A percentile compares a stretch with the other conserved stretches of the same genome.
Conservation (phyloP, 2,329 filamentous ascomycete species). For the Diaporthe vexans region DNA sequence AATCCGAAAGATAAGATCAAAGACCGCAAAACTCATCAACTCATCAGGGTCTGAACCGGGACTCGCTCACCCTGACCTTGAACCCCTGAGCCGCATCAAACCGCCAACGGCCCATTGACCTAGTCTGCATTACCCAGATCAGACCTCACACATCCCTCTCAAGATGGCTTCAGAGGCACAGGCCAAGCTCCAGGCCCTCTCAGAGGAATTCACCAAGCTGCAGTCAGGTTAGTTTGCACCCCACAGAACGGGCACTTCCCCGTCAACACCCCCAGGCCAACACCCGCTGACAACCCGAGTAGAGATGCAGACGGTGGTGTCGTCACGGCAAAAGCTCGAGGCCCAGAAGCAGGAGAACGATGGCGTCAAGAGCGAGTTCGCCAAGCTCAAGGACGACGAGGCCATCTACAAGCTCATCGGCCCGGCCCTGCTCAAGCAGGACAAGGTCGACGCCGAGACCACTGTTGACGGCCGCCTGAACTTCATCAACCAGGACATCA, state of each 20-base stretch:
- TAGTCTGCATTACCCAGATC: background rate
- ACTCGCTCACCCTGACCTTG: background rate
- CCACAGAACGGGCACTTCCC: background rate
- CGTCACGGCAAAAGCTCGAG: conserved; percentile 90
- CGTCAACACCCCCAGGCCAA: background rate
- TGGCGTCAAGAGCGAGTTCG: conserved; percentile 92
- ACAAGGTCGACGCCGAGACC: conserved; percentile 89
- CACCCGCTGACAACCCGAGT: conserved; percentile 21
- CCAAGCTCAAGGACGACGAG: conserved; percentile 81
- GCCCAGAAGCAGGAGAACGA: conserved; percentile 94
- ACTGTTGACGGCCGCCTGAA: conserved; percentile 92
- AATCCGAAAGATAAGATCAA: conserved; percentile 4
- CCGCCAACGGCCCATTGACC: background rate
- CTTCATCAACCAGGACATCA: conserved; percentile 94
- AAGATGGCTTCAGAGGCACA: conserved; percentile 79
- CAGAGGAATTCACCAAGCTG: conserved; percentile 88
- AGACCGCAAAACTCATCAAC: conserved; percentile 23
- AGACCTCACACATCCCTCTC: background rate
- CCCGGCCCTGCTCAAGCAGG: conserved; percentile 94
- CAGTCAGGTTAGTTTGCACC: conserved; percentile 76
- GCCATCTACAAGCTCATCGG: conserved; percentile 97
- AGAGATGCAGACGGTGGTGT: conserved; percentile 85
- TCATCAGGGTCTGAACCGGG: background rate
- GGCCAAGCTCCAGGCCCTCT: conserved; percentile 83
- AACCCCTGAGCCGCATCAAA: conserved; percentile 19